phyloP scores from a whole-genome alignment of 495 filamentous ascomycete species.

The Hypomontagnella monticulosa region DNA sequence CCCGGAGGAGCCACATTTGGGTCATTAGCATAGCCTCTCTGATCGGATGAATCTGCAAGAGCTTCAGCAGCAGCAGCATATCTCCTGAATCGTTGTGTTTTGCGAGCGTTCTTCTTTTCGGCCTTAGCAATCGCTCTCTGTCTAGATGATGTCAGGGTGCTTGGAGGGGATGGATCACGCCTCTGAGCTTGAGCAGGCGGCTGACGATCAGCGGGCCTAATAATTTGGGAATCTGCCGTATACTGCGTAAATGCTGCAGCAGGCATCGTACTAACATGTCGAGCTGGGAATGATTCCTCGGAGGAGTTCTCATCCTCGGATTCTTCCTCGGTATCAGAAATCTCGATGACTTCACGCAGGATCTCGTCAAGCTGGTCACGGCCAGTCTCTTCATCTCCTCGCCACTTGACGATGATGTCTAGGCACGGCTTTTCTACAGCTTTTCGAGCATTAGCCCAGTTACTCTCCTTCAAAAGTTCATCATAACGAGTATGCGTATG shows the following conservation, averaged over 20 bases:
- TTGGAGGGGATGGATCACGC: conserved; percentile 30
- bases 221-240: conserved; percentile 10
- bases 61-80: conserved; percentile 48
- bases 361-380: conserved; percentile 80
- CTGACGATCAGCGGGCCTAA: conserved; percentile 8
- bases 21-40: conserved; percentile 17
- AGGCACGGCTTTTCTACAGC: conserved; percentile 75
- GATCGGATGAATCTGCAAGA: conserved; percentile 34
- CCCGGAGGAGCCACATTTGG: conserved; percentile 27
- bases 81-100: conserved; percentile 47
- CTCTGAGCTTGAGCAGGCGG: conserved; percentile 18
- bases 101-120: conserved; percentile 40
- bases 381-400: conserved; percentile 83
- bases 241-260: conserved; percentile 26
- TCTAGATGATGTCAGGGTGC: conserved; percentile 13
- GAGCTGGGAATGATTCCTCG: conserved; percentile 17
- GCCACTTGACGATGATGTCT: conserved; percentile 82
- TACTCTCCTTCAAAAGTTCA: conserved; percentile 69
- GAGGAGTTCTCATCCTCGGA: conserved; percentile 59
- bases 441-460: conserved; percentile 74
- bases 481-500: conserved; percentile 91
- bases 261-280: conserved; percentile 30
- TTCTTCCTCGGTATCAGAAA: conserved; percentile 80
- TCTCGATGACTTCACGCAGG: conserved; percentile 81
- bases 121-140: conserved; percentile 32